Percentiles rank a stretch among this genome's conserved stretches.
phyloP scores from a whole-genome alignment of 2,329 filamentous ascomycete species.

The Colletotrichum kahawae region DNA sequence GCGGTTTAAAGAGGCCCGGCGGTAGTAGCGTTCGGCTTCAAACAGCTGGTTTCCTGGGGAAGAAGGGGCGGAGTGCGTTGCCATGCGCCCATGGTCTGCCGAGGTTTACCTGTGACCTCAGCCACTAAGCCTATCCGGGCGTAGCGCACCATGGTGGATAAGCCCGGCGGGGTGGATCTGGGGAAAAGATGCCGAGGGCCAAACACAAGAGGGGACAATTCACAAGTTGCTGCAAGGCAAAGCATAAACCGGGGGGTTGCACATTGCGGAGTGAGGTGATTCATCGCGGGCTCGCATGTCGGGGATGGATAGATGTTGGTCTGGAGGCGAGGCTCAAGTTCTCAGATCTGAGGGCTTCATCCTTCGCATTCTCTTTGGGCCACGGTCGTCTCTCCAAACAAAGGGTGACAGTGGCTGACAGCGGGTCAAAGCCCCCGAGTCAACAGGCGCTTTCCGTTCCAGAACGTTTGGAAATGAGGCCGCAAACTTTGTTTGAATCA shows the following conservation, averaged over 20 bases:
- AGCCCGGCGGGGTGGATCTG: constrained; percentile 18
- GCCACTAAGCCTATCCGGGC: not conserved
- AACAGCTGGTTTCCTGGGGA: constrained; percentile 14
- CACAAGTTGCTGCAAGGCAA: not conserved
- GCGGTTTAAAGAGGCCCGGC: constrained; percentile 14
- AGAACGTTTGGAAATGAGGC: not conserved
- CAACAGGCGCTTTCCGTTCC: not conserved
- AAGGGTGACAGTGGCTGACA: not conserved
- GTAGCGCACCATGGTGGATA: not conserved
- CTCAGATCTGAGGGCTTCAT: not conserved
- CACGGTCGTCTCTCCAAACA: not conserved
- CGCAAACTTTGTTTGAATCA: constrained; percentile 13
- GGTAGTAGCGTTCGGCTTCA: constrained; percentile 7
- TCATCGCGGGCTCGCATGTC: not conserved
- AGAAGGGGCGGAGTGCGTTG: constrained; percentile 22
- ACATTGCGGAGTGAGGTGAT: not conserved
- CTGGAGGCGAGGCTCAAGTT: not conserved
- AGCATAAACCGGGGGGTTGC: not conserved
- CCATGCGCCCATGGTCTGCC: constrained; percentile 20
- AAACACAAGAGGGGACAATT: not conserved
- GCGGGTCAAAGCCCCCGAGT: constrained; percentile 4
- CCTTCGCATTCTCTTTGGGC: not conserved
- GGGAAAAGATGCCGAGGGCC: constrained; percentile 24
- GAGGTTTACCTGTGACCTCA: constrained; percentile 24
- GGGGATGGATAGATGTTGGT: not conserved